Evolutionary conservation across 805 yeast species (phyloP).

Genomic region (Metschnikowia corniflorae): DNA sequence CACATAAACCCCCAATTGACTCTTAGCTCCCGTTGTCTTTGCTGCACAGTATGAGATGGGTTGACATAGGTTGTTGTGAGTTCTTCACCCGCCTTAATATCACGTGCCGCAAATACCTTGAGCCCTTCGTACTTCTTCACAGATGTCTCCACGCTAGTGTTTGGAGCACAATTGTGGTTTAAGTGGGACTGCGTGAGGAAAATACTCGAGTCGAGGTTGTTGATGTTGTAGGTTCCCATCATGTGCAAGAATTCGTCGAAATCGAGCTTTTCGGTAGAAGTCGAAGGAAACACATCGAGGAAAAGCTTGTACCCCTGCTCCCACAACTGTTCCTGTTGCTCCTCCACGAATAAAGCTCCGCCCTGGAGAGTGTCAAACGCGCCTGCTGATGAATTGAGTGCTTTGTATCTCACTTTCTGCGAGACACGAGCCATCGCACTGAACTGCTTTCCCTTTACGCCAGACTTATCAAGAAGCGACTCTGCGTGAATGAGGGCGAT

Average conservation of each 20-base stretch:
- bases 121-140: conserved; percentile 50
- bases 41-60: conserved; percentile 56
- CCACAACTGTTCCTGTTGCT: conserved; percentile 60
- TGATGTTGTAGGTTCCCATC: conserved; percentile 72
- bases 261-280: conserved; percentile 25
- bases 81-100: conserved; percentile 63
- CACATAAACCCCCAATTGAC: conserved; percentile 81
- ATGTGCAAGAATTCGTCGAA: conserved; percentile 56
- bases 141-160: conserved; percentile 48
- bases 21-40: conserved; percentile 62
- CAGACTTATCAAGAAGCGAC: conserved; percentile 40
- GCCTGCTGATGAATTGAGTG: conserved; percentile 54
- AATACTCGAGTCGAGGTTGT: conserved; percentile 62
- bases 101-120: conserved; percentile 50
- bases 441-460: conserved; percentile 43
- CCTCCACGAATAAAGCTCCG: conserved; percentile 52
- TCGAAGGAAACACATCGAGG: conserved; percentile 44
- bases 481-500: conserved; percentile 55
- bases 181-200: conserved; percentile 64
- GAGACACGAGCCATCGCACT: conserved; percentile 64
- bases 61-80: conserved; percentile 67
- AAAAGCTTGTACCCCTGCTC: conserved; percentile 51
- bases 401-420: conserved; percentile 60
- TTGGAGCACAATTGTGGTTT: conserved; percentile 77
- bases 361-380: conserved; percentile 50